Evolutionary conservation across 805 yeast species (phyloP), one percentile per base, ranked within the genome.

Genomic region (Yamadazyma insecticola): DNA sequence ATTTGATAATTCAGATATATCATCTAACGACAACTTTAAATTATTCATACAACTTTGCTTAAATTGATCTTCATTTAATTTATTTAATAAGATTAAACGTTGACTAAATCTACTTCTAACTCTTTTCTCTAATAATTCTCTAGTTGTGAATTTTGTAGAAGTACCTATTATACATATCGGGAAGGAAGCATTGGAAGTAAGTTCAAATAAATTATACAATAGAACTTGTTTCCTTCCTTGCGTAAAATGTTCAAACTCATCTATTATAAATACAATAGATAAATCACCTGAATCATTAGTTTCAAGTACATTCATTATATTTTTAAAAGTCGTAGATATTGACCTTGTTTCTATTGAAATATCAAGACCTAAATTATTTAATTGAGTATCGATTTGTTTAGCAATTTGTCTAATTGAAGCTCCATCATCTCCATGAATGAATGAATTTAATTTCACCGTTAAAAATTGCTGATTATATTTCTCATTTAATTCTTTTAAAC

Each of bases 31-130:
- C 8, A 63, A 29, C 2, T 44, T 39, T 6, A 81, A 48, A 8
- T 66, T 57, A 16, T 66, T 52, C 13, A 53, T 48, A 10, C 76
- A 74, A 13, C 75, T 60, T 2, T 53, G 47, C 55, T 73, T 60
- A 43, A 81, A 84, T 10, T 63, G 70, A 12, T 35, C 37, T 2
- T 61, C 53, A 1, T 44, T 41, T 0, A 79, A 65, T 29, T 76
- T 77, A 16, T 73, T 72, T 22, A 87, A 63, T 12, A 70, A 69
- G 15, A 88, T 68, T 2, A 82, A 57, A 29, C 95, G 62, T 50
- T 90, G 96, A 12, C 92, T 79, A 53, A 89, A 92, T 41, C 99
- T 63, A 35, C 94, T 81, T 43, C 87, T 72, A 1, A 92, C 97
- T 47, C 99, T 70, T 50, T 90, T 92, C 50, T 92, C 99, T 27